Conservation (phyloP, 73 alveolate genomes). For the Paramecium primaurelia region DNA sequence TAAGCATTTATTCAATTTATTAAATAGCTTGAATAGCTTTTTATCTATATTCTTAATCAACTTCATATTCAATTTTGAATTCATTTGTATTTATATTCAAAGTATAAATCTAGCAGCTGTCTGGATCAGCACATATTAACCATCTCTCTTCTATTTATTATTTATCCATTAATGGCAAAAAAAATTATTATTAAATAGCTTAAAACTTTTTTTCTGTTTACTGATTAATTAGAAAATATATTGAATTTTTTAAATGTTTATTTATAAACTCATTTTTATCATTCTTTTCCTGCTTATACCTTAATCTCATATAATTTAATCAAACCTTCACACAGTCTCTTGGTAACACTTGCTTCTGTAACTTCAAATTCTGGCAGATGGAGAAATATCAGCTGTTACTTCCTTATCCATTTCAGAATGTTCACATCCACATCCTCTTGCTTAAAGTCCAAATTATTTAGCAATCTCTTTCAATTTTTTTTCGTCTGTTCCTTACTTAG, state of each 20-base stretch:
- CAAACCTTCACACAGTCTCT: not conserved
- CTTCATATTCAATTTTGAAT: not conserved
- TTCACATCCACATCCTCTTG: not conserved
- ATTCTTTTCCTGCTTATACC: not conserved
- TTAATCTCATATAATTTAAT: not conserved
- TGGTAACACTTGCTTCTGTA: not conserved
- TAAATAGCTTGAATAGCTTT: slow-evolving; percentile 27
- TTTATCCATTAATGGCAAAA: not conserved
- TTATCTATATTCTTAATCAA: slow-evolving; percentile 5
- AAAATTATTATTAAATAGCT: not conserved
- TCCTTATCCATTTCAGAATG: not conserved
- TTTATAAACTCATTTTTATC: not conserved
- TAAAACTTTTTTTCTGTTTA: not conserved
- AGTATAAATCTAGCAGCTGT: slow-evolving; percentile 3
- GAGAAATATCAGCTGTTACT: not conserved
- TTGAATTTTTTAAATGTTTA: not conserved
- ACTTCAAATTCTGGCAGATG: not conserved
- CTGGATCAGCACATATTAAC: slow-evolving; percentile 39
- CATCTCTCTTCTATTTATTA: not conserved
- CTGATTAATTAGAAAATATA: not conserved
- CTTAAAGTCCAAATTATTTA: not conserved
- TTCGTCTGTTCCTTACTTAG: not conserved
- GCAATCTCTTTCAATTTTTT: not conserved
- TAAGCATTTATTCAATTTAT: not conserved
- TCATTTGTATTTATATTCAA: slow-evolving; percentile 1